Base-by-base conservation (phyloP, 2,329 filamentous ascomycete species). In the Keithomyces neogunnii region DNA sequence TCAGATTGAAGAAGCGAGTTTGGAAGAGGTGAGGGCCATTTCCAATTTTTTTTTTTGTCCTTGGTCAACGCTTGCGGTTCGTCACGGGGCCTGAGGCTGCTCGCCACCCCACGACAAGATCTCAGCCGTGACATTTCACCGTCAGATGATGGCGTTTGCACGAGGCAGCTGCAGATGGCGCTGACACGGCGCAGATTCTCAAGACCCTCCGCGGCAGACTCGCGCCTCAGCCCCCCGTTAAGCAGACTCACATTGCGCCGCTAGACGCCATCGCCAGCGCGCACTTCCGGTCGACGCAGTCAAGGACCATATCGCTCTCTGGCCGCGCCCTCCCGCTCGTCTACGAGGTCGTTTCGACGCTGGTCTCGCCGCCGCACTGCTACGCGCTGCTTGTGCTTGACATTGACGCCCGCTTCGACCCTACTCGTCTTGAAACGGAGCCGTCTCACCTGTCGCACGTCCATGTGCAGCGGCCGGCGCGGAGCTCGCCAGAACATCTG, bases 21-120 rank as follows among this genome's bases (percentile, higher is more conserved):
- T 85, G 40, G 79, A 84, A 61, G 76, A 83, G 73, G 82, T 85
- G 61, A 68, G 71, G 67, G 45, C n/a, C 11, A n/a, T 19, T 19
- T 19, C 19, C 19, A 19, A 19, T 19, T 19, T 19, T 19, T 19
- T 19, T 19, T 19, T 19, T 19, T 19, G 19, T 19, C 19, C 19
- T 19, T 19, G 19, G 19, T 19, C 19, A 19, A 19, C 19, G 19
- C 19, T 19, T 19, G 19, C 19, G 19, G 19, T 19, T 19, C 19
- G 19, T 19, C 33, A n/a, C 32, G 33, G 3, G 26, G 45, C 19
- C 33, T 26, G 13, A 26, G 33, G 33, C 33, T 35, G 6, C 11
- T 35, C 33, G 11, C 33, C 33, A 35, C 33, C 33, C 6, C 33
- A 35, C 11, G 33, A 7, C 11, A 6, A 35, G 6, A 35, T 35